These are phyloP conservation scores for Avena atlantica DNA, from an alignment of 176 grass and related monocot genomes.

Conservation along the genomic window DNA sequence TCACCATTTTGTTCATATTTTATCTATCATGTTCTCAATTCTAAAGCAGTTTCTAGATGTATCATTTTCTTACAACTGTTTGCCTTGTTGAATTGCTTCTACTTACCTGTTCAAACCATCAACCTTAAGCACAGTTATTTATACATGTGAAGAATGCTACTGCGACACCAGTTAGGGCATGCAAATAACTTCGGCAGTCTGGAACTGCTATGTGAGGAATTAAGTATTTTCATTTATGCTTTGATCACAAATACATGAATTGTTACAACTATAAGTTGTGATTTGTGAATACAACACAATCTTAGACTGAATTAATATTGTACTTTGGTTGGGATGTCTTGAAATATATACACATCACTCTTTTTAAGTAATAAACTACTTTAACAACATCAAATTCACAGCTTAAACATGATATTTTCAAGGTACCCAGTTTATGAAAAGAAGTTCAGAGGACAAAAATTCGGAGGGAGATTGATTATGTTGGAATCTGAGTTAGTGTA, in stretches of 20 bases:
- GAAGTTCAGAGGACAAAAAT: not conserved
- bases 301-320: not conserved
- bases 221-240: constrained; percentile 17
- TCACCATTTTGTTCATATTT: constrained; percentile 13
- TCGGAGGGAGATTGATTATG: not conserved
- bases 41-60: constrained; percentile 27
- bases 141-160: constrained; percentile 10
- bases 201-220: not conserved
- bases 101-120: not conserved
- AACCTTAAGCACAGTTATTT: constrained; percentile 15
- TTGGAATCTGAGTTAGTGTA: too few species aligned
- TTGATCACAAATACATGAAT: not conserved
- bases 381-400: constrained; percentile 15
- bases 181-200: not conserved
- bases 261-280: constrained; percentile 1
- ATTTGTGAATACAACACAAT: constrained; percentile 8
- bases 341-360: not conserved
- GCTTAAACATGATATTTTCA: constrained; percentile 13
- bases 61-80: constrained; percentile 23
- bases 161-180: not conserved
- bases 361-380: constrained; percentile 3
- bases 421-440: constrained; percentile 27
- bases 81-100: not conserved
- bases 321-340: constrained; percentile 12
- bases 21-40: constrained; percentile 8